Percentiles rank a stretch among this genome's conserved stretches.
Evolutionary conservation across 1,139 yeast genomes (phyloP).

Genomic region (Yamadazyma conglobata): DNA sequence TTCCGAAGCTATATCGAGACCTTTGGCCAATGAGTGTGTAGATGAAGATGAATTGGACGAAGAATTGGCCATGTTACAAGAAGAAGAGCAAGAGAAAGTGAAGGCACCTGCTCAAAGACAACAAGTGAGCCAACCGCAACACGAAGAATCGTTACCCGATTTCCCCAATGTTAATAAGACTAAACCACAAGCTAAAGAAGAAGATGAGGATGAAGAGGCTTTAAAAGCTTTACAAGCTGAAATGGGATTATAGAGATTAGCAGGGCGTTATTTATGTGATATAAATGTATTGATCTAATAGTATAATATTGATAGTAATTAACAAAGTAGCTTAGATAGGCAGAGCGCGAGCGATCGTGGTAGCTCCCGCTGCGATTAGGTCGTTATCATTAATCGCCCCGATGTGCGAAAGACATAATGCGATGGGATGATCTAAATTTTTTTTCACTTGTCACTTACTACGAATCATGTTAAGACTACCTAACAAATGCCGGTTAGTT

Average conservation of each 20-base stretch:
- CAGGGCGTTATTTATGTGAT: too few relatives aligned
- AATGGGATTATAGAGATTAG: constrained; percentile 74
- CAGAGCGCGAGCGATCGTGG: too few relatives aligned
- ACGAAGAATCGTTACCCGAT: constrained; percentile 36
- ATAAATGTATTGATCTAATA: too few relatives aligned
- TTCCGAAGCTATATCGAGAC: constrained; percentile 92
- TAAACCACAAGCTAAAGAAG: constrained; percentile 46
- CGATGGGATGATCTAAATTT: too few relatives aligned
- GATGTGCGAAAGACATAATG: too few relatives aligned
- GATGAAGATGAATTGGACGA: constrained; percentile 87
- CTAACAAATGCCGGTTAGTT: too few relatives aligned
- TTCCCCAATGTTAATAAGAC: constrained; percentile 45
- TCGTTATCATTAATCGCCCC: too few relatives aligned
- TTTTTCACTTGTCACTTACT: too few relatives aligned
- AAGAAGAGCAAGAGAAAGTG: constrained; percentile 53
- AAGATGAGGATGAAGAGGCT: constrained; percentile 90
- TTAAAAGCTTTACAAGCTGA: constrained; percentile 87
- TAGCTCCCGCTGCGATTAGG: too few relatives aligned
- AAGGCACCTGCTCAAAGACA: constrained; percentile 15
- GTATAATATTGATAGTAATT: too few relatives aligned
- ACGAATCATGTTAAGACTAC: too few relatives aligned
- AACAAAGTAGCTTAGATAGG: too few relatives aligned
- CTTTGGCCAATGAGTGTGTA: constrained; percentile 71
- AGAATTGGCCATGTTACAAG: constrained; percentile 84
- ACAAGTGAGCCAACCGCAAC: constrained; percentile 11